These are phyloP conservation scores for Boletus fagicola DNA, from an alignment of 768 basidiomycete species.

Conservation along the genomic window DNA sequence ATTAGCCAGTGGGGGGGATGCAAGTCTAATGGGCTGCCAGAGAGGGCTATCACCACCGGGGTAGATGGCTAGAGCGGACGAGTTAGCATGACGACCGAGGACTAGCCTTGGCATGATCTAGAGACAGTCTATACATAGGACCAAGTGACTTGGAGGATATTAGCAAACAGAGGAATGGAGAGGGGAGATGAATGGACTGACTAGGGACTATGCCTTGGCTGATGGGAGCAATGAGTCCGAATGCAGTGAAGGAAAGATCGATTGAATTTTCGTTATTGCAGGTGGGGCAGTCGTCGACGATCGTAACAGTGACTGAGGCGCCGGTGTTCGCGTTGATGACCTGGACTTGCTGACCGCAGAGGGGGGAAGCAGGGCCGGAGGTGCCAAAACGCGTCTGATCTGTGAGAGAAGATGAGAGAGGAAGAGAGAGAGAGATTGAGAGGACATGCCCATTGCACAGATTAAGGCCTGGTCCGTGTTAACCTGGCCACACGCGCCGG, in stretches of 20 bases:
- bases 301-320: slow-evolving; percentile 52
- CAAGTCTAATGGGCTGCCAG: slow-evolving; percentile 10
- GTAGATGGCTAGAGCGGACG: slow-evolving; percentile 31
- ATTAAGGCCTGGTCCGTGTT: slow-evolving; percentile 57
- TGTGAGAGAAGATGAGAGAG: slow-evolving; percentile 21
- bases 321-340: slow-evolving; percentile 62
- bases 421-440: neutral
- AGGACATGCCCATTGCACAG: slow-evolving; percentile 58
- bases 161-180: neutral
- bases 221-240: slow-evolving; percentile 51
- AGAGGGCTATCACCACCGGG: slow-evolving; percentile 41
- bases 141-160: slow-evolving; percentile 31
- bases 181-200: slow-evolving; percentile 32
- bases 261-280: slow-evolving; percentile 67
- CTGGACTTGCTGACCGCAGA: slow-evolving; percentile 65
- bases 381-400: slow-evolving; percentile 55
- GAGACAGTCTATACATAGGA: slow-evolving; percentile 15
- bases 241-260: slow-evolving; percentile 70
- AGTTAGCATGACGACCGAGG: slow-evolving; percentile 26
- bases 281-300: slow-evolving; percentile 83
- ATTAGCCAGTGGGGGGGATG: neutral
- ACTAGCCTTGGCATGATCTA: slow-evolving; percentile 17
- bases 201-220: slow-evolving; percentile 56
- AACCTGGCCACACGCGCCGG: slow-evolving; percentile 76
- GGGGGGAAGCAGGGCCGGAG: slow-evolving; percentile 41